A percentile compares a stretch with the other conserved stretches of the same genome.
These are phyloP conservation scores for Camillea tinctor DNA, from an alignment of 2,329 filamentous ascomycete species.

Conservation along the genomic window DNA sequence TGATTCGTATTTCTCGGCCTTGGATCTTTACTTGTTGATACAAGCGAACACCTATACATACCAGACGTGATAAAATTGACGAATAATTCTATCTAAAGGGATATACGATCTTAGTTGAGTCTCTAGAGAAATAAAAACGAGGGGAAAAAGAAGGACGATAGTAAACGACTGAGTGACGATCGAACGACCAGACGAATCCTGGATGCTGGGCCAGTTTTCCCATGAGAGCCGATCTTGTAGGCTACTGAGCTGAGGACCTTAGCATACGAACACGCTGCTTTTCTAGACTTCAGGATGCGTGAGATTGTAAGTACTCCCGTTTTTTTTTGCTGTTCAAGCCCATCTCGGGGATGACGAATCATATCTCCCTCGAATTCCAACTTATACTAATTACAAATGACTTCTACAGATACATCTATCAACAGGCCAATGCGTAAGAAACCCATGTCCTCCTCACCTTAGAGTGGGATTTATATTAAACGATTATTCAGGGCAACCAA, in stretches of 20 bases:
- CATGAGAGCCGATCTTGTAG: neutral
- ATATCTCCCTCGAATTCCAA: slow-evolving; percentile 18
- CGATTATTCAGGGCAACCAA: slow-evolving; percentile 84
- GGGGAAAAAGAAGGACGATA: neutral
- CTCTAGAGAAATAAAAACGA: no score
- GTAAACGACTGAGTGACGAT: no score
- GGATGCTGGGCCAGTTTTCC: neutral
- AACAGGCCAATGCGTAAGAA: slow-evolving; percentile 97
- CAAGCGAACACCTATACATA: no score
- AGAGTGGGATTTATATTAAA: slow-evolving; percentile 28
- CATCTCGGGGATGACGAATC: no score
- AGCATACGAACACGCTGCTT: neutral
- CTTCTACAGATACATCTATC: slow-evolving; percentile 90
- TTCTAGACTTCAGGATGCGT: slow-evolving; percentile 59
- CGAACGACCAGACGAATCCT: neutral
- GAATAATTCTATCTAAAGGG: no score
- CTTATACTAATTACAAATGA: slow-evolving; percentile 52
- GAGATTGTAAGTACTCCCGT: slow-evolving; percentile 61
- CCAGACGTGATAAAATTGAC: no score
- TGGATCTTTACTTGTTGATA: neutral
- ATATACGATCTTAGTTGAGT: no score
- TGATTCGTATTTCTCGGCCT: neutral
- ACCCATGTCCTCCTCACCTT: slow-evolving; percentile 13
- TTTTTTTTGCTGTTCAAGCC: slow-evolving; percentile 2
- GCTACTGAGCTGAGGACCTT: neutral